Base-by-base conservation (phyloP, 2,329 filamentous ascomycete species). In the Aureobasidium melanogenum region DNA sequence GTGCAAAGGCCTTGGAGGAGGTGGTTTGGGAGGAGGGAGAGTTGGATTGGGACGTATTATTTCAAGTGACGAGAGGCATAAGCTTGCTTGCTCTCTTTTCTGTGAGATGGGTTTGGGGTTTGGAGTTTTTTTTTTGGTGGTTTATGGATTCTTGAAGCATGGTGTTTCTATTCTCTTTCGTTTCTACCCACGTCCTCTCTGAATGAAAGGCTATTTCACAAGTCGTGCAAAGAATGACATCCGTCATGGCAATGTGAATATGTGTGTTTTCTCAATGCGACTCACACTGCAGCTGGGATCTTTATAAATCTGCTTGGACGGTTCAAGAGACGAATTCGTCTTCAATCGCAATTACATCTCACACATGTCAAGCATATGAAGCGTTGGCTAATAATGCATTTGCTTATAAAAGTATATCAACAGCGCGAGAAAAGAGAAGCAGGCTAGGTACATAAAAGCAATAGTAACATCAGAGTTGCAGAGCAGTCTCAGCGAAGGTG, bases 21-120 rank as follows among this genome's bases (percentile, higher is more conserved):
- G n/a, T 22, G 12, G 17, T 61, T 61, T 38, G 58, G 58, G 9
- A 43, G 58, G 58, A 61, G 58, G 39, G 58, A 61, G 9, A 61
- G 58, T 61, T 61, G 58, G 58, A 22, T 22, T 32, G 57, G 57
- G 19, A 60, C 57, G 32, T 50, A 26, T 9, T 54, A 60, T 51
- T 15, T 52, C 24, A 30, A n/a, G 17, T 59, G 55, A 57, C n/a
- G 17, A 14, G 3, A n/a, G 24, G 24, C 3, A 7, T 17, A 14
- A 15, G 24, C 26, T n/a, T n/a, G 15, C 44, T 50, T 50, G 28
- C 15, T 14, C 6, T 36, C 3, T 36, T 36, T 36, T 5, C 24
- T 17, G 12, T 15, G 22, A 14, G 22, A 28, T n/a, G 19, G 14
- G 4, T 12, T 46, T 5, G 22, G 22, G 43, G 24, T 17, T 8